These are phyloP conservation scores for Umbellularia californica DNA, from an alignment of 164 flowering plant species.

Conservation along the genomic window DNA sequence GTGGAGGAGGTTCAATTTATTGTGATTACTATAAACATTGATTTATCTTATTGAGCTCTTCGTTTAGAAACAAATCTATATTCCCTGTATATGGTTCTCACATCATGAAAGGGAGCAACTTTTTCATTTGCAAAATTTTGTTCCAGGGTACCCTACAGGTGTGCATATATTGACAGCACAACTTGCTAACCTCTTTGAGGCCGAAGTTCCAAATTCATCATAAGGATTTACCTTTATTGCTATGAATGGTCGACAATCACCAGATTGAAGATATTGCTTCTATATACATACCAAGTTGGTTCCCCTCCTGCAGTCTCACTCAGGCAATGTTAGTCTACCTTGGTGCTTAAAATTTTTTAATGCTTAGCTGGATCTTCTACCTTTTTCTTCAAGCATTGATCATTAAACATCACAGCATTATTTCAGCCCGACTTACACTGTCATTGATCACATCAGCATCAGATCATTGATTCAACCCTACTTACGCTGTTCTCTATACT, in stretches of 20 bases:
- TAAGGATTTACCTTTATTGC: constrained; percentile 1
- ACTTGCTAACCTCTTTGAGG: not conserved
- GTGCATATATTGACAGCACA: constrained; percentile 1
- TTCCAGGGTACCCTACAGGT: not conserved
- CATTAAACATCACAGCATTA: too few relatives aligned
- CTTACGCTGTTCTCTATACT: not conserved
- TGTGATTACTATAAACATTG: not conserved
- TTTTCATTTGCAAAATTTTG: constrained; percentile 1
- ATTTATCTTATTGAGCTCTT: not conserved
- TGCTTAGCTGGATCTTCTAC: not conserved
- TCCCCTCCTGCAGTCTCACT: not conserved
- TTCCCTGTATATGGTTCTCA: not conserved
- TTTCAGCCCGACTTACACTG: too few relatives aligned
- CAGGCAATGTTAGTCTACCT: not conserved
- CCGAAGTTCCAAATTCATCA: not conserved
- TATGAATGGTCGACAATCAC: not conserved
- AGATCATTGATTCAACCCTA: not conserved
- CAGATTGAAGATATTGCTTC: not conserved
- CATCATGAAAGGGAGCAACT: not conserved
- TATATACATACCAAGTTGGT: not conserved
- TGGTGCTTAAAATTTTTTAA: not conserved
- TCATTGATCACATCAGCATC: not conserved
- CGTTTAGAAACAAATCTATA: not conserved
- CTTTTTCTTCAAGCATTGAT: not conserved
- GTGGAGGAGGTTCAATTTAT: too few relatives aligned